Percentiles rank a stretch among this genome's conserved stretches.
phyloP scores from a whole-genome alignment of 768 basidiomycete genomes.

The Kwoniella botswanensis region DNA sequence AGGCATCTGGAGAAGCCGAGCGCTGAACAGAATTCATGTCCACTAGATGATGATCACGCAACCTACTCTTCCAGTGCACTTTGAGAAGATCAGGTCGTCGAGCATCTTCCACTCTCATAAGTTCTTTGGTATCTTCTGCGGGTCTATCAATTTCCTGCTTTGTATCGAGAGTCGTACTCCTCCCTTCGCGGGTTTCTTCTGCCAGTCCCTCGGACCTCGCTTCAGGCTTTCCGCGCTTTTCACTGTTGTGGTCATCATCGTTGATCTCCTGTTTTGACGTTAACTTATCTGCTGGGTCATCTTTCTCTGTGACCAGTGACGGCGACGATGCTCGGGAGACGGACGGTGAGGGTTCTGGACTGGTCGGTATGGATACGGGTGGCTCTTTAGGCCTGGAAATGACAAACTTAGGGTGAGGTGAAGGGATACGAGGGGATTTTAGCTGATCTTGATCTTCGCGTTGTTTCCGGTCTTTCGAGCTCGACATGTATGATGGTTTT shows the following conservation, averaged over 20 bases:
- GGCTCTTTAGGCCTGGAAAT: neutral
- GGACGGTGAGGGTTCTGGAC: constrained; percentile 2
- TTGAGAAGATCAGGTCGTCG: constrained; percentile 18
- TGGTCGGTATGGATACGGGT: constrained; percentile 2
- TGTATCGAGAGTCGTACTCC: neutral
- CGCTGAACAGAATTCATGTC: constrained; percentile 19
- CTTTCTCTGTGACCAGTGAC: neutral
- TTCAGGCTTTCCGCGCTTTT: neutral
- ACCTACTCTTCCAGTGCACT: constrained; percentile 27
- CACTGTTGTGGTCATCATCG: neutral
- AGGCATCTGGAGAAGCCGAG: neutral
- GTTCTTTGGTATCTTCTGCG: neutral
- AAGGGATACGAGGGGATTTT: neutral
- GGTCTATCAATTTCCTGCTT: neutral
- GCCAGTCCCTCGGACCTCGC: too few relatives aligned
- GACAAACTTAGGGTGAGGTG: neutral
- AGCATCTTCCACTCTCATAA: constrained; percentile 4
- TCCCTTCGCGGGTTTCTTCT: neutral
- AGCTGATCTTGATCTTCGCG: constrained; percentile 2
- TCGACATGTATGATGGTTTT: neutral
- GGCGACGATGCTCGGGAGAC: neutral
- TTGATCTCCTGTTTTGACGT: constrained; percentile 19
- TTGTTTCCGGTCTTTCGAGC: neutral
- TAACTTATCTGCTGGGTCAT: constrained; percentile 25
- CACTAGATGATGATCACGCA: constrained; percentile 20